phyloP scores from a whole-genome alignment of 2,329 filamentous ascomycete genomes.

The Stagonosporopsis vannaccii region DNA sequence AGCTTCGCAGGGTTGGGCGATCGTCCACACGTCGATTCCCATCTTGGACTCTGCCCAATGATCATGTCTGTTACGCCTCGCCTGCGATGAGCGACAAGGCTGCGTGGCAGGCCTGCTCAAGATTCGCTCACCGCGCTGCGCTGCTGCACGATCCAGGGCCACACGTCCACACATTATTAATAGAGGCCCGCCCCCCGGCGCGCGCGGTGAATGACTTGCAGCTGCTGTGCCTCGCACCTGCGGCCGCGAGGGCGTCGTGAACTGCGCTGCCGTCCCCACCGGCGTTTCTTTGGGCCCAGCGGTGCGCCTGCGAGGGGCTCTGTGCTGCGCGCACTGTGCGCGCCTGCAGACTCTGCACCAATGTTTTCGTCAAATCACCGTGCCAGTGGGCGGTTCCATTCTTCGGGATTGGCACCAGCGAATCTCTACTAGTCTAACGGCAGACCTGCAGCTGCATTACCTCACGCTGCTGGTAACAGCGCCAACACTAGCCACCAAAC shows the following conservation, averaged over 20 bases:
- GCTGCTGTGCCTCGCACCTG: conserved; percentile 16
- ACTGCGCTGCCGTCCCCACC: conserved; percentile 11
- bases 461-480: conserved; percentile 1
- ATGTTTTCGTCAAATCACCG: conserved; percentile 18
- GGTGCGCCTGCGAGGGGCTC: conserved; percentile 9
- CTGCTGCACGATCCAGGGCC: conserved; percentile 32
- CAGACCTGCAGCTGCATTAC: conserved; percentile 7
- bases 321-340: conserved; percentile 11
- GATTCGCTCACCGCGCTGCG: conserved; percentile 20
- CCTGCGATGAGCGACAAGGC: conserved; percentile 31
- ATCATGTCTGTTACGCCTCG: conserved; percentile 32
- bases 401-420: conserved; percentile 11
- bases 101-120: conserved; percentile 33
- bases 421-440: conserved; percentile 14
- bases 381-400: conserved; percentile 7
- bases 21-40: conserved; percentile 32
- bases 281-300: conserved; percentile 6
- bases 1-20: conserved; percentile 39
- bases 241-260: conserved; percentile 9
- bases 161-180: conserved; percentile 20
- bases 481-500: not conserved
- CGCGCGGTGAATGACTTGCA: conserved; percentile 23
- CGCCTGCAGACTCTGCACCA: conserved; percentile 19
- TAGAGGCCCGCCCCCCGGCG: conserved; percentile 19
- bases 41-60: conserved; percentile 25